Evolutionary conservation across 495 filamentous ascomycete species (phyloP), one percentile per base, ranked within the genome.

Genomic region (Aspergillus saccharolyticus): DNA sequence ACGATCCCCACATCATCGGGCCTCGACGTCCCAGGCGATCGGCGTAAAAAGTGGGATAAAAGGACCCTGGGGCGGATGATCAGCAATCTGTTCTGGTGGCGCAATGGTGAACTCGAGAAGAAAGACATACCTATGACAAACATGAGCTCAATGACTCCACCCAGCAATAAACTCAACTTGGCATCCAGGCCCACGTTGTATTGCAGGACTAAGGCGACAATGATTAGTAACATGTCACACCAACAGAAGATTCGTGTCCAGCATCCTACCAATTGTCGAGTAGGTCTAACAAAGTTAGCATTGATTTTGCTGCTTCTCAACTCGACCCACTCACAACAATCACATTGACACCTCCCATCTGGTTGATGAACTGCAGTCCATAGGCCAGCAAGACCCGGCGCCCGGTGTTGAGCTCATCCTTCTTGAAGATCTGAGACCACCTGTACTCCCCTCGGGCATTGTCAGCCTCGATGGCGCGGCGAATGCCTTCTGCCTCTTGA

Each of bases 1-100:
- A 71, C 0, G 73, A 79, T 12, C 81, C 81, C 58, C 74, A 75
- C 70, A 85, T 83, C 80, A 85, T 83, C 1, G 82, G 78, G 49
- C 78, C 75, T 20, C 81, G 77, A 21, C 83, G 80, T 20, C 85
- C 85, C 52, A 83, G 71, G n/a, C 72, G 69, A 66, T 84, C 82
- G 18, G 58, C 59, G 59, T 58, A 64, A 18, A 71, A 64, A 16
- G 66, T 69, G 21, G 69, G 69, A 52, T 69, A 69, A 59, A 71
- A 64, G 16, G 69, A 68, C 25, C 69, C 69, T 69, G 49, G 39
- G 51, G 22, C 33, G 21, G 48, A 33, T 33, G 44, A 52, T 24
- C 18, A 50, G 24, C 22, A 14, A 1, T 18, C 15, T 18, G 22
- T 50, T 12, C 25, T 9, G 25, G 9, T 28, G 17, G 7, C 14